These are phyloP conservation scores for Thalassiosira livingstoniorum DNA, from an alignment of 352 stramenopile species.

Conservation along the genomic window DNA sequence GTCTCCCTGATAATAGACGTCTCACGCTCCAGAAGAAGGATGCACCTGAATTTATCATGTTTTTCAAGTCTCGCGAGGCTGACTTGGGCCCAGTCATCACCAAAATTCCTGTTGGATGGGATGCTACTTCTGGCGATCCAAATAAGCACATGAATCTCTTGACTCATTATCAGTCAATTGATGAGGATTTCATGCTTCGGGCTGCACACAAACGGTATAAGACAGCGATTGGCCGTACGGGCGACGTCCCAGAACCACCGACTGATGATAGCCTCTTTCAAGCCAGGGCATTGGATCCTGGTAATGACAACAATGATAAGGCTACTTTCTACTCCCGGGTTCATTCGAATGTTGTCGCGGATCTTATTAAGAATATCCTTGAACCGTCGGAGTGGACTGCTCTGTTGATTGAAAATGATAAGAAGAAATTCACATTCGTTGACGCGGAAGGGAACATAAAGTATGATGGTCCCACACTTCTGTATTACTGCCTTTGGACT, in stretches of 20 bases:
- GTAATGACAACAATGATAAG: background rate
- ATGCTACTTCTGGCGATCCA: background rate
- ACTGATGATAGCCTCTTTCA: too few species aligned
- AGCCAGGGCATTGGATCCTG: constrained; percentile 2
- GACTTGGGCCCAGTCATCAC: background rate
- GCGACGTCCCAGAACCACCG: background rate
- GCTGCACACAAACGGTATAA: background rate
- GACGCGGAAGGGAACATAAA: background rate
- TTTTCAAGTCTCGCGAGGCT: background rate
- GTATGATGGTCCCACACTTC: constrained; percentile 16
- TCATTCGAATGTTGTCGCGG: constrained; percentile 6
- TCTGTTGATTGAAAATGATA: background rate
- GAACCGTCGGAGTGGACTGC: background rate
- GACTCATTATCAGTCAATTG: constrained; percentile 2
- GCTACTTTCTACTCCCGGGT: constrained; percentile 9
- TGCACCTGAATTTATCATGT: background rate
- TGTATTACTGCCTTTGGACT: background rate
- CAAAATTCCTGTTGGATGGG: constrained; percentile 4
- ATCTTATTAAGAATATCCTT: constrained; percentile 20
- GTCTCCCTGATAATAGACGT: background rate
- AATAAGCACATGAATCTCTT: constrained; percentile 1
- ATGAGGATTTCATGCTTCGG: background rate
- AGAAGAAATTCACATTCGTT: constrained; percentile 26
- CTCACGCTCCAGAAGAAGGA: background rate
- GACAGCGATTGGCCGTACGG: background rate